Evolutionary conservation across 1,284 basidiomycete genomes (phyloP), one percentile per base, ranked within the genome.

Genomic region (Cutaneotrichosporon arboriforme): DNA sequence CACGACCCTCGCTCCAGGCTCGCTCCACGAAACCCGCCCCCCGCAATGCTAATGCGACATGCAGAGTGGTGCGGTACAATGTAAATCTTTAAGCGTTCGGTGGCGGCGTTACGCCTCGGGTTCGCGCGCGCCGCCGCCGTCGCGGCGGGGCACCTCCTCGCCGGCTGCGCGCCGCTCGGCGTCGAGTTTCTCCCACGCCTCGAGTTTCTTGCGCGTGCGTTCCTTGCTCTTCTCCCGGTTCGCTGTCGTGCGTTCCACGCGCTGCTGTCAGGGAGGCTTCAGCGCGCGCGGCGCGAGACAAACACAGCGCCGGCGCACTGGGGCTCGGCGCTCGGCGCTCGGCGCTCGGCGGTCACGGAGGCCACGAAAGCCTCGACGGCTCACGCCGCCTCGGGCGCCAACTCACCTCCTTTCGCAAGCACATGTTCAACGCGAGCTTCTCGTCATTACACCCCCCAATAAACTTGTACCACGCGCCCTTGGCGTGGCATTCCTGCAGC

Each of bases 341-440:
- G n/a, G n/a, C n/a, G n/a, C n/a, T n/a, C n/a, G 17, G 26, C n/a
- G 42, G n/a, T 22, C 7, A 26, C 22, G 14, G 2, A 26, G 22
- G 21, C 22, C 7, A 26, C 22, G 14, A 3, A 26, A 13, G 21
- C 22, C n/a, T 31, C 26, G 26, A 31, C 26, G 7, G 26, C 26
- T n/a, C 26, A 31, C 20, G 23, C 43, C 21, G 8, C 12, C 17
- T 39, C 37, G n/a, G n/a, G n/a, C n/a, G 5, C 12, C 8, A 7
- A 69, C 79, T 63, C 67, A 88, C 88, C 82, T 90, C 88, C 73
- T 81, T 76, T 50, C 84, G 80, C 45, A 91, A 77, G 77, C 88
- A 91, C 61, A 79, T 75, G 63, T 86, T 87, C 63, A 91, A 77
- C 46, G 82, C 80, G 47, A 81, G 74, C 74, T 90, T 90, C 47